Conservation (phyloP, 2,329 filamentous ascomycete species). For the Biscogniauxia sp. region DNA sequence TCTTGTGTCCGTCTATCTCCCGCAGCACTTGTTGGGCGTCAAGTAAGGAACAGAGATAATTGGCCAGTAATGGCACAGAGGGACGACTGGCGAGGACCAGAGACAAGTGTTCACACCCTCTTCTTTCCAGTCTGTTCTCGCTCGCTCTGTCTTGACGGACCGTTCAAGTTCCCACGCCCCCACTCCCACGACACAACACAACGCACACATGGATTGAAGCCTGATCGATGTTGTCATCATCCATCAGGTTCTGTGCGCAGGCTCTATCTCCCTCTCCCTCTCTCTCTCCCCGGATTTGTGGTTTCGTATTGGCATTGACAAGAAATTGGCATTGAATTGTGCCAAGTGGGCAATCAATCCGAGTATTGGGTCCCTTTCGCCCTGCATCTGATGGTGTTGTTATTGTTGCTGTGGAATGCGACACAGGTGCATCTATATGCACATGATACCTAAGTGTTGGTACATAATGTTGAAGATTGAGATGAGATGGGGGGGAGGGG, state of each 20-base stretch:
- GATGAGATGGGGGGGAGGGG: neutral
- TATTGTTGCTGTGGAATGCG: neutral
- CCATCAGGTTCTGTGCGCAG: neutral
- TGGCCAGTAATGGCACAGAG: conserved; percentile 2
- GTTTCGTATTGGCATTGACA: neutral
- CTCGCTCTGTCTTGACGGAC: conserved; percentile 1
- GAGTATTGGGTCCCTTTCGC: neutral
- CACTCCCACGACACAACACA: conserved; percentile 6
- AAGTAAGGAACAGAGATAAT: conserved; percentile 18
- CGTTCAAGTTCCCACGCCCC: conserved; percentile 7
- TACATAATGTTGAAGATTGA: neutral
- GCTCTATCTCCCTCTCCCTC: neutral
- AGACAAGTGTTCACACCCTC: conserved; percentile 13
- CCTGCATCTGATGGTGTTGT: neutral
- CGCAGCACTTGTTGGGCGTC: conserved; percentile 27
- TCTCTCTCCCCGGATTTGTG: neutral
- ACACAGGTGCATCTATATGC: neutral
- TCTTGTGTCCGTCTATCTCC: conserved; percentile 9
- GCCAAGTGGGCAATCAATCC: neutral
- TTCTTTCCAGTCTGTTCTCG: neutral
- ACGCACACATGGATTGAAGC: conserved; percentile 1
- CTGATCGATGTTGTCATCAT: conserved; percentile 1
- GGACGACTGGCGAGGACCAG: conserved; percentile 1
- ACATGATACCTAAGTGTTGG: neutral
- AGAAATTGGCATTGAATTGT: neutral